A percentile compares a stretch with the other conserved stretches of the same genome.
These are phyloP conservation scores for Citrullus colocynthis DNA, from an alignment of 306 rosid genomes.

Conservation along the genomic window DNA sequence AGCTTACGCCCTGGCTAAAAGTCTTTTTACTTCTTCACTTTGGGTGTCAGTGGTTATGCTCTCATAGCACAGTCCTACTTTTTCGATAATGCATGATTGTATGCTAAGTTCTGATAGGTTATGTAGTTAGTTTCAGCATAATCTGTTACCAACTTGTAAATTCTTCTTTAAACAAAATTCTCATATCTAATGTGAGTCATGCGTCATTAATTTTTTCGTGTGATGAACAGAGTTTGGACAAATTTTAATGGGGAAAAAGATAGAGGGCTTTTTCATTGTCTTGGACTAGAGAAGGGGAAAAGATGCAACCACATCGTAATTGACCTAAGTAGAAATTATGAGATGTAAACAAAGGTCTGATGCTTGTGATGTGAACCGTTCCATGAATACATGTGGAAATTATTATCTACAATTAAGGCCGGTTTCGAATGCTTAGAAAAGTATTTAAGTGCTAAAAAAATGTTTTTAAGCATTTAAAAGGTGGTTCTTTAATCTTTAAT, in stretches of 20 bases:
- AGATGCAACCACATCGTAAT: neutral
- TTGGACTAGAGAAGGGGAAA: neutral
- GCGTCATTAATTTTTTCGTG: neutral
- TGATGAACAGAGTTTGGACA: neutral
- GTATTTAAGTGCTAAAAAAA: too few relatives aligned
- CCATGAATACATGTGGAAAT: neutral
- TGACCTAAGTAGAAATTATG: constrained; percentile 4
- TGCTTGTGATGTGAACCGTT: neutral
- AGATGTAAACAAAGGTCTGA: neutral
- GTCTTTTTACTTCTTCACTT: neutral
- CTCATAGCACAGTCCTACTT: neutral
- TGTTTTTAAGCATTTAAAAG: too few relatives aligned
- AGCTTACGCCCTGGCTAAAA: neutral
- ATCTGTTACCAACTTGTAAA: neutral
- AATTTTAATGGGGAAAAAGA: neutral
- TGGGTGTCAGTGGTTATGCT: neutral
- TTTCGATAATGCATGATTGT: neutral
- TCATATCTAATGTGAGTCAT: neutral
- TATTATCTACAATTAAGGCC: neutral
- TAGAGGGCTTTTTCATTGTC: neutral
- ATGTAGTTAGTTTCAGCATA: neutral
- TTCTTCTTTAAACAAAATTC: neutral
- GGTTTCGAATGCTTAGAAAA: too few relatives aligned
- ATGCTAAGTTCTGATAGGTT: neutral
- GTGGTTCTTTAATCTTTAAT: too few relatives aligned